Conservation (phyloP, 768 basidiomycete genomes). For the Dictyophora rubrovolvata region DNA sequence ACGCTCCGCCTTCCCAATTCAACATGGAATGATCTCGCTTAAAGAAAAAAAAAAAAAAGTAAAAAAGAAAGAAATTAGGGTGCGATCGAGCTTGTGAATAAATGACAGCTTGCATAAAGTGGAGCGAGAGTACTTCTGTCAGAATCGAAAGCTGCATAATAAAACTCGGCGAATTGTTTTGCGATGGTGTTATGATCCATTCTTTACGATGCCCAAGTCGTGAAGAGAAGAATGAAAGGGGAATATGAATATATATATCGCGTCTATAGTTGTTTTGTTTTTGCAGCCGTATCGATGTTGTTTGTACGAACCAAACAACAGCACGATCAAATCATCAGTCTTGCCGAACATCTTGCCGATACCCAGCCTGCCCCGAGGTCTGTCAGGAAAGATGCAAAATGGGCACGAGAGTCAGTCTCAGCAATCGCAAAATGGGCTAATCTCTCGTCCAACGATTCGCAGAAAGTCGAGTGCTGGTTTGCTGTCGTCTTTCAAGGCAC, state of each 20-base stretch:
- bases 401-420: not conserved
- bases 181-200: constrained; percentile 43
- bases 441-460: constrained; percentile 53
- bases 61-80: constrained; percentile 9
- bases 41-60: constrained; percentile 7
- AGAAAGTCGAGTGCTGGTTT: constrained; percentile 78
- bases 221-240: constrained; percentile 8
- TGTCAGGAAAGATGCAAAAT: not conserved
- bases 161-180: constrained; percentile 69
- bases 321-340: not conserved
- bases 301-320: not conserved
- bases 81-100: constrained; percentile 18
- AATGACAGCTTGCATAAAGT: constrained; percentile 64
- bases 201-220: constrained; percentile 11
- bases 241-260: not conserved
- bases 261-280: not conserved
- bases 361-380: not conserved
- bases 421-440: not conserved
- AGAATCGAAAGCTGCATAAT: constrained; percentile 70
- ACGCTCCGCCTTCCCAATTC: constrained; percentile 59
- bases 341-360: not conserved
- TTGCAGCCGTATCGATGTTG: not conserved
- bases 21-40: constrained; percentile 81
- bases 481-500: constrained; percentile 58
- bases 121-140: constrained; percentile 42